These are phyloP conservation scores for Aphanoascus verrucosus DNA, from an alignment of 2,329 filamentous ascomycete genomes.

Conservation along the genomic window DNA sequence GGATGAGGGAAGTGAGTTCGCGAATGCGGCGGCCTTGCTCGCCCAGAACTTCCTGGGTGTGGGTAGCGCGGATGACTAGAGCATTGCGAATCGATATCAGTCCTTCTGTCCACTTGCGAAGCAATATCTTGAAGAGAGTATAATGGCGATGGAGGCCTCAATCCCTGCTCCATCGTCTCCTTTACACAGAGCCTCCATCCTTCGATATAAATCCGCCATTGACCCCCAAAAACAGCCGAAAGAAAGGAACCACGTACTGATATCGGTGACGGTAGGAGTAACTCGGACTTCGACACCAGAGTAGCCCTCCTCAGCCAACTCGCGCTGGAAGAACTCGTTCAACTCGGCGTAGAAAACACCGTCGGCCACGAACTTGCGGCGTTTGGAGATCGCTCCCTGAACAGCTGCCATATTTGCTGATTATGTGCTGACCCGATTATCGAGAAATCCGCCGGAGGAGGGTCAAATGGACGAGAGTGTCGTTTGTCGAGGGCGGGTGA, in stretches of 20 bases:
- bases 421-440: conserved; percentile 20
- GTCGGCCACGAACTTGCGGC: conserved; percentile 74
- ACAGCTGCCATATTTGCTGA: conserved; percentile 41
- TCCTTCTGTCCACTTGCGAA: neutral
- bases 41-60: conserved; percentile 99
- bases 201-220: conserved; percentile 1
- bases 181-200: neutral
- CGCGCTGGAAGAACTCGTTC: conserved; percentile 99
- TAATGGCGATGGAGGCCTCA: neutral
- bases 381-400: conserved; percentile 44
- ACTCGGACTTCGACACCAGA: conserved; percentile 99
- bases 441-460: conserved; percentile 10
- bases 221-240: conserved; percentile 16
- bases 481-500: conserved; percentile 9
- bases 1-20: conserved; percentile 99
- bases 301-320: conserved; percentile 99
- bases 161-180: conserved; percentile 7
- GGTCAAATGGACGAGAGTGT: conserved; percentile 1
- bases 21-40: conserved; percentile 99
- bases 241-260: conserved; percentile 48
- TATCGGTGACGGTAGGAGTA: conserved; percentile 98
- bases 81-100: neutral
- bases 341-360: conserved; percentile 99
- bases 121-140: too few species aligned
- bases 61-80: conserved; percentile 89